These are phyloP conservation scores for Nelumbo lutea DNA, from an alignment of 164 flowering plant species.

Conservation along the genomic window DNA sequence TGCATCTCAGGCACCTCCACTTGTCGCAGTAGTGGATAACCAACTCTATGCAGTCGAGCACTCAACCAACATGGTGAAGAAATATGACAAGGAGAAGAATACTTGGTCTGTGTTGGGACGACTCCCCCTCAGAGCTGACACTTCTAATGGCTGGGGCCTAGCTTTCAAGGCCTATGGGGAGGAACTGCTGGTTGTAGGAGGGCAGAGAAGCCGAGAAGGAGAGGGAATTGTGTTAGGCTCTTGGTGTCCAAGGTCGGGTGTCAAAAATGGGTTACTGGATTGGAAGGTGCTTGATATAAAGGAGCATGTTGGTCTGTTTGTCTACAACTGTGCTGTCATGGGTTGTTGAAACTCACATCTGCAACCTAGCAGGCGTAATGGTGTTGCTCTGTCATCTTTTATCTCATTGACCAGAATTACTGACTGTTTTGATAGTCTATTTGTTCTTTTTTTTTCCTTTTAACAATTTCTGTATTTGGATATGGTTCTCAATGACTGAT, in stretches of 20 bases:
- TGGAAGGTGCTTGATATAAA: slow-evolving; percentile 55
- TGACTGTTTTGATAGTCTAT: background rate
- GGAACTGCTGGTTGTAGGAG: slow-evolving; percentile 56
- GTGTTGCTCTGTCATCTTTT: background rate
- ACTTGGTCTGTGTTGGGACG: slow-evolving; percentile 54
- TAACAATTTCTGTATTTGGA: slow-evolving; percentile 8
- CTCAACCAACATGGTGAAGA: slow-evolving; percentile 49
- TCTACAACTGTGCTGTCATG: slow-evolving; percentile 73
- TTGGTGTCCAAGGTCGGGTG: slow-evolving; percentile 53
- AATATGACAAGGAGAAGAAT: slow-evolving; percentile 50
- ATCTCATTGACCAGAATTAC: slow-evolving; percentile 2
- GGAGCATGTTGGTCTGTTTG: slow-evolving; percentile 56
- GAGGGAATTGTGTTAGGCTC: slow-evolving; percentile 51
- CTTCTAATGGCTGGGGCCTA: slow-evolving; percentile 70
- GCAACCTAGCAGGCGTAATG: slow-evolving; percentile 15
- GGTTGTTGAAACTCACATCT: slow-evolving; percentile 43
- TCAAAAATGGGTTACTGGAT: slow-evolving; percentile 33
- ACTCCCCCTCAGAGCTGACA: slow-evolving; percentile 57
- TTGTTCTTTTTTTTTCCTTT: slow-evolving; percentile 6
- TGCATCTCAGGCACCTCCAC: slow-evolving; percentile 73
- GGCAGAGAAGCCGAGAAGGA: slow-evolving; percentile 59
- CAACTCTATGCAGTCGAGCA: slow-evolving; percentile 57
- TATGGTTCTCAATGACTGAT: slow-evolving; percentile 8
- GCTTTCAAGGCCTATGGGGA: slow-evolving; percentile 67
- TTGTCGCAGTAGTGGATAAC: slow-evolving; percentile 66